Base-by-base conservation (phyloP, 1,139 yeast species). In the Suhomyces anneliseae region DNA sequence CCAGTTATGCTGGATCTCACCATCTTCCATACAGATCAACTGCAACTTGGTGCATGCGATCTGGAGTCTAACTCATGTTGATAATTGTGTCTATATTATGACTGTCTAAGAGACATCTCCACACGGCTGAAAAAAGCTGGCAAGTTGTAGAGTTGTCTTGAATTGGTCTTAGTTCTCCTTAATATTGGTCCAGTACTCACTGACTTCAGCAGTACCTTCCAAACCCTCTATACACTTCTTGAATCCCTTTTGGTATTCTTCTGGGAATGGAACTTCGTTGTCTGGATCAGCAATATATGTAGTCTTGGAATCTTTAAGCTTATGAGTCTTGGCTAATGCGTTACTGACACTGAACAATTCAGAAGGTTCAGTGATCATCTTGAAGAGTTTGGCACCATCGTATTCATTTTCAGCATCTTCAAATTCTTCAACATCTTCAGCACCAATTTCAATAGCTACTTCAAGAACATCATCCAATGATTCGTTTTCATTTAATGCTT, bases 121-220 rank as follows among this genome's bases (percentile, higher is more conserved):
- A 14, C 15, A 2, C 15, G 15, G 15, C 15, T 14, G 15, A 14
- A 14, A 14, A 14, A 14, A 14, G 15, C 15, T 14, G 15, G 15
- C 2, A 14, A 14, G 2, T 14, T 14, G 15, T 14, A 14, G 15
- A 14, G 15, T 14, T 14, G 15, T 14, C 15, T 14, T 14, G 15
- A 14, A 2, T 14, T 14, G 15, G 2, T 14, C n/a, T 19, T 29
- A 29, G n/a, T 46, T 47, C 7, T 60, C 68, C 44, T 60, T 61
- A 38, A 78, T 72, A 55, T 75, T 79, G 76, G 93, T 55, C 68
- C 87, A 88, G 52, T 87, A 82, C 54, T 84, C 90, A 8, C 90
- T 82, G 33, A 92, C 87, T 57, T 92, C 97, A 42, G 87, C 89
- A 19, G 89, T 69, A 36, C 83, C 89, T 50, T 89, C 95, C 45